Conservation (phyloP, 164 flowering plant species). For the Chimonanthus praecox region DNA sequence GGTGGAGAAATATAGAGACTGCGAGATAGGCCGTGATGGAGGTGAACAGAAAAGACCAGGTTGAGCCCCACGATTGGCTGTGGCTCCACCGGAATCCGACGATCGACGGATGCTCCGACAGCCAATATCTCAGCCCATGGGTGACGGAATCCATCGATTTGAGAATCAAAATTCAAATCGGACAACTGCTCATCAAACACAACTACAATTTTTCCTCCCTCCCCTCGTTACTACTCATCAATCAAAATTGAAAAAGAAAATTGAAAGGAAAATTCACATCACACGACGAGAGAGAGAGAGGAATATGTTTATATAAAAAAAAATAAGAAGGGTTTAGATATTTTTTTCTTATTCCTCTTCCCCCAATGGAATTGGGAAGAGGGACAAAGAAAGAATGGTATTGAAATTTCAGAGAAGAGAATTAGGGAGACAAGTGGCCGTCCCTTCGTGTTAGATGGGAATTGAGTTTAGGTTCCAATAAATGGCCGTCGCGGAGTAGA, state of each 20-base stretch:
- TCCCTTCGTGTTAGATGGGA: too few relatives aligned
- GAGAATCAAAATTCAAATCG: not conserved
- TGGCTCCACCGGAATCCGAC: constrained; percentile 70
- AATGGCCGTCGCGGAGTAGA: too few relatives aligned
- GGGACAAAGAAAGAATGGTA: not conserved
- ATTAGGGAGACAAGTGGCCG: too few relatives aligned
- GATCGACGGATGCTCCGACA: constrained; percentile 73
- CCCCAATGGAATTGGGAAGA: not conserved
- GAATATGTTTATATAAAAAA: too few relatives aligned
- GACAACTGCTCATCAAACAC: not conserved
- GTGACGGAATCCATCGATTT: constrained; percentile 1
- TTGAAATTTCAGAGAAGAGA: too few relatives aligned
- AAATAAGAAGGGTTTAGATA: too few relatives aligned
- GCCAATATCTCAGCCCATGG: constrained; percentile 30
- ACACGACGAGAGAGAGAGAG: too few relatives aligned
- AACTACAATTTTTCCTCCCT: not conserved
- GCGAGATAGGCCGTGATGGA: constrained; percentile 47
- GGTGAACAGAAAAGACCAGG: constrained; percentile 75
- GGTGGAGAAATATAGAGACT: constrained; percentile 39
- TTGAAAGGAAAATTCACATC: too few relatives aligned
- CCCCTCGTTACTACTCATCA: not conserved
- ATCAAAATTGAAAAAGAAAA: too few relatives aligned
- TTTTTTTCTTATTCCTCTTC: not conserved
- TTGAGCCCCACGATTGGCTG: constrained; percentile 62
- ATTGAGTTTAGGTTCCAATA: too few relatives aligned